phyloP scores from a whole-genome alignment of 75 land plant species.

The Pinus albicaulis region DNA sequence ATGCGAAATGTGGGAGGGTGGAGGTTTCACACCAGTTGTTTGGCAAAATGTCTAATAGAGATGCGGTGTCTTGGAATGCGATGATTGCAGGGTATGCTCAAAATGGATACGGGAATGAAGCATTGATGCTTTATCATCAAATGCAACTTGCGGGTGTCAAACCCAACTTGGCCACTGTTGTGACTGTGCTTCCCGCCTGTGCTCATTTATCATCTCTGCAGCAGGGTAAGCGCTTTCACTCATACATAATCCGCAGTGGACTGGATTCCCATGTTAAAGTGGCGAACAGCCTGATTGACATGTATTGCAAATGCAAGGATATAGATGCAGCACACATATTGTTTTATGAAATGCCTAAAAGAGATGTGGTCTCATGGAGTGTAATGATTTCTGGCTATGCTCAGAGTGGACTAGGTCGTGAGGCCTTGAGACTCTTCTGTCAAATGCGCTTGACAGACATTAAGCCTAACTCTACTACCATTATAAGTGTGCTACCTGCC shows the following conservation, averaged over 20 bases:
- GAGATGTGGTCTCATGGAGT: constrained; percentile 57
- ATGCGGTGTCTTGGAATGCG: constrained; percentile 64
- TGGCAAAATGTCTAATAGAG: constrained; percentile 23
- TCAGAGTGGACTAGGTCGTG: constrained; percentile 4
- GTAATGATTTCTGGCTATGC: constrained; percentile 44
- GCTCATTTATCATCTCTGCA: constrained; percentile 16
- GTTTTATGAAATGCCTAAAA: constrained; percentile 25
- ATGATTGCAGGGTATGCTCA: constrained; percentile 61
- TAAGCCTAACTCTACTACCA: constrained; percentile 35
- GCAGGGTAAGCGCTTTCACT: constrained; percentile 31
- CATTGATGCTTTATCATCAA: constrained; percentile 29
- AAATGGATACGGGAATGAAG: constrained; percentile 29
- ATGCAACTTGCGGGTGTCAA: constrained; percentile 14
- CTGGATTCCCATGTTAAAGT: constrained; percentile 25
- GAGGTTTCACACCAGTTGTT: constrained; percentile 37
- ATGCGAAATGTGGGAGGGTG: constrained; percentile 34
- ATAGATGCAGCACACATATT: constrained; percentile 23
- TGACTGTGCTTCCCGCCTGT: constrained; percentile 48
- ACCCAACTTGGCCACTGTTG: constrained; percentile 54
- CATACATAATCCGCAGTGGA: constrained; percentile 31
- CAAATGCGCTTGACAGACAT: constrained; percentile 12
- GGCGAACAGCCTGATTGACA: constrained; percentile 46
- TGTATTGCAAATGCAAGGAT: constrained; percentile 58
- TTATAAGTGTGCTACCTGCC: constrained; percentile 44
- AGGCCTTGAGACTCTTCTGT: constrained; percentile 17